These are phyloP conservation scores for Suillus spraguei DNA, from an alignment of 768 basidiomycete species.

Conservation along the genomic window DNA sequence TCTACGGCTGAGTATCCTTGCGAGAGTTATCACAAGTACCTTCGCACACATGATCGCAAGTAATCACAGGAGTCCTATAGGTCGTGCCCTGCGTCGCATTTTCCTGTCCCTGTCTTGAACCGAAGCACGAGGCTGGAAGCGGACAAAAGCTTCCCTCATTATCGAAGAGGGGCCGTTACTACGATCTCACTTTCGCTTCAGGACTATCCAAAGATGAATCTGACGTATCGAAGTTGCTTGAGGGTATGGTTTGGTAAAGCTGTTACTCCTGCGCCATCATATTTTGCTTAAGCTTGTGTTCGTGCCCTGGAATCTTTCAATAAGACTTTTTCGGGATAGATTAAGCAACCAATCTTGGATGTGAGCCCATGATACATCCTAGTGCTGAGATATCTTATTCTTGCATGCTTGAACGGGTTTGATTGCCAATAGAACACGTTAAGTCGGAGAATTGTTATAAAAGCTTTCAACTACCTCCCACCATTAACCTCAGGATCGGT, in stretches of 20 bases:
- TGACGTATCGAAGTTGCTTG: slow-evolving; percentile 17
- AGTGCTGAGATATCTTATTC: slow-evolving; percentile 14
- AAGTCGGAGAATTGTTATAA: slow-evolving; percentile 11
- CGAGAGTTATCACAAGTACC: background rate
- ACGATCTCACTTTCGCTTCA: slow-evolving; percentile 5
- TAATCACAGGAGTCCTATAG: background rate
- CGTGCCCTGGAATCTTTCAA: slow-evolving; percentile 25
- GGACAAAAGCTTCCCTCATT: background rate
- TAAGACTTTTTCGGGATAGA: slow-evolving; percentile 38
- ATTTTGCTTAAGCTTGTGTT: slow-evolving; percentile 19
- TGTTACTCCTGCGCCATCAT: slow-evolving; percentile 15
- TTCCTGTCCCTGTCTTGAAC: background rate
- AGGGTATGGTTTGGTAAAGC: slow-evolving; percentile 31
- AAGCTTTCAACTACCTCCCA: slow-evolving; percentile 11
- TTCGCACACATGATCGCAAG: background rate
- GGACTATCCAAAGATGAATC: slow-evolving; percentile 5
- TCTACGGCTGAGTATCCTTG: background rate
- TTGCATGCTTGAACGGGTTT: slow-evolving; percentile 11
- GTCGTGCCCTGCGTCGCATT: background rate
- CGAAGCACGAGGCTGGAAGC: background rate
- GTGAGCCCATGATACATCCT: slow-evolving; percentile 9
- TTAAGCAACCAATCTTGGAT: slow-evolving; percentile 29
- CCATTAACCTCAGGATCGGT: slow-evolving; percentile 9
- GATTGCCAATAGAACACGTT: slow-evolving; percentile 23
- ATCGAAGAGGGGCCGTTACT: background rate